Percentiles rank a stretch among this genome's conserved stretches.
Evolutionary conservation across 768 basidiomycete genomes (phyloP).

Genomic region (Mycena latifolia): DNA sequence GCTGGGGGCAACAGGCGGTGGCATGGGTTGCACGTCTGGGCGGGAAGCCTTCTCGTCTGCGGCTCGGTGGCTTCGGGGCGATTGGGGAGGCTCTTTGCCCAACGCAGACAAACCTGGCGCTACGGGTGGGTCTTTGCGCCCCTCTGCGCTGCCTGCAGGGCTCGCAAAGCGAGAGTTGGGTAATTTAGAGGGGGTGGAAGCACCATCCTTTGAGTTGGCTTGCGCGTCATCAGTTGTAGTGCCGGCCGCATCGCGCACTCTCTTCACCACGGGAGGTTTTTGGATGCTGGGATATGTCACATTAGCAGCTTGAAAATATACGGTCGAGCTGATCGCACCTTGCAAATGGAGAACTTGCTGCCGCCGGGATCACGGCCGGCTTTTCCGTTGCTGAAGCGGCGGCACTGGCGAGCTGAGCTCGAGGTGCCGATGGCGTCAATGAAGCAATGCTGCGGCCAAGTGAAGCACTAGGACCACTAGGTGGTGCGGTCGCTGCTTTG

Average conservation of each 20-base stretch:
- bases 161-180: conserved; percentile 44
- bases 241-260: conserved; percentile 29
- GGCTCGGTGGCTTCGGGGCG: conserved; percentile 53
- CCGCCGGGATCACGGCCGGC: conserved; percentile 42
- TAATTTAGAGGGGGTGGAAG: conserved; percentile 28
- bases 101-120: conserved; percentile 25
- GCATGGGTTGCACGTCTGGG: conserved; percentile 69
- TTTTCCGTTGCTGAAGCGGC: conserved; percentile 44
- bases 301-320: background rate
- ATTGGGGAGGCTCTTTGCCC: conserved; percentile 49
- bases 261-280: conserved; percentile 35
- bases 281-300: conserved; percentile 26
- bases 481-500: conserved; percentile 41
- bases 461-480: conserved; percentile 53
- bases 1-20: conserved; percentile 82
- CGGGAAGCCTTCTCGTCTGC: conserved; percentile 55
- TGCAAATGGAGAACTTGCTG: conserved; percentile 39
- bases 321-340: conserved; percentile 12
- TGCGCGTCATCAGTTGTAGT: conserved; percentile 43
- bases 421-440: conserved; percentile 67
- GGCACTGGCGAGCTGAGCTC: conserved; percentile 61
- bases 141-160: conserved; percentile 39
- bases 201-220: conserved; percentile 39
- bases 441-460: conserved; percentile 53
- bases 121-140: conserved; percentile 27